phyloP scores from a whole-genome alignment of 208 protist species.

The Porcisia hertigi region DNA sequence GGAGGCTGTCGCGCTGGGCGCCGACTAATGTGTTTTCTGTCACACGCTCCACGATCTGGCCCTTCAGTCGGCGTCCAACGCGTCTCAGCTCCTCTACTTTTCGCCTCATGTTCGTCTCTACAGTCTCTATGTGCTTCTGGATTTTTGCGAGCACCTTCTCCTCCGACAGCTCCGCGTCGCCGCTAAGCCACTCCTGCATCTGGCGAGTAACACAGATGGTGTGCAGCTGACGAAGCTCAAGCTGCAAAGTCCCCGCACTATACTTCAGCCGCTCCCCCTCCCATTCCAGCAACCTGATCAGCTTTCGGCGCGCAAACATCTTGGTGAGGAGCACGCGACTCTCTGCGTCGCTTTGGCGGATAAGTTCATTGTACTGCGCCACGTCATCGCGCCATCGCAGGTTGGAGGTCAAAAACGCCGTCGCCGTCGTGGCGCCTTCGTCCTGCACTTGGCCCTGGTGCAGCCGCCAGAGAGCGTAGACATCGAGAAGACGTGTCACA shows the following conservation, averaged over 20 bases:
- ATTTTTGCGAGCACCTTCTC: slow-evolving; percentile 71
- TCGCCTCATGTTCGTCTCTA: slow-evolving; percentile 65
- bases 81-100: slow-evolving; percentile 77
- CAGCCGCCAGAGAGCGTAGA: slow-evolving; percentile 71
- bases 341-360: slow-evolving; percentile 78
- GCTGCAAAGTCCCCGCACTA: slow-evolving; percentile 73
- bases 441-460: slow-evolving; percentile 95
- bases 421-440: slow-evolving; percentile 76
- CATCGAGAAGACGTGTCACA: slow-evolving; percentile 57
- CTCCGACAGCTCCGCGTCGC: slow-evolving; percentile 59
- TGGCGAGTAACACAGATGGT: slow-evolving; percentile 94
- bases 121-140: slow-evolving; percentile 72
- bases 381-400: slow-evolving; percentile 75
- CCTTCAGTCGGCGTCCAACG: slow-evolving; percentile 52
- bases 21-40: slow-evolving; percentile 70
- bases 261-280: slow-evolving; percentile 75
- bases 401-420: slow-evolving; percentile 78
- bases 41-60: slow-evolving; percentile 74
- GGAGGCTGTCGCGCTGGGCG: slow-evolving; percentile 40
- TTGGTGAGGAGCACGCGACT: slow-evolving; percentile 73
- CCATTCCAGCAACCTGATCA: slow-evolving; percentile 79
- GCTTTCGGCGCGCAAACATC: slow-evolving; percentile 78
- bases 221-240: slow-evolving; percentile 93
- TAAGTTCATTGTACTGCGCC: slow-evolving; percentile 81
- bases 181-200: slow-evolving; percentile 93